Base-by-base conservation (phyloP, 2,329 filamentous ascomycete species). In the Aspergillus hortae region DNA sequence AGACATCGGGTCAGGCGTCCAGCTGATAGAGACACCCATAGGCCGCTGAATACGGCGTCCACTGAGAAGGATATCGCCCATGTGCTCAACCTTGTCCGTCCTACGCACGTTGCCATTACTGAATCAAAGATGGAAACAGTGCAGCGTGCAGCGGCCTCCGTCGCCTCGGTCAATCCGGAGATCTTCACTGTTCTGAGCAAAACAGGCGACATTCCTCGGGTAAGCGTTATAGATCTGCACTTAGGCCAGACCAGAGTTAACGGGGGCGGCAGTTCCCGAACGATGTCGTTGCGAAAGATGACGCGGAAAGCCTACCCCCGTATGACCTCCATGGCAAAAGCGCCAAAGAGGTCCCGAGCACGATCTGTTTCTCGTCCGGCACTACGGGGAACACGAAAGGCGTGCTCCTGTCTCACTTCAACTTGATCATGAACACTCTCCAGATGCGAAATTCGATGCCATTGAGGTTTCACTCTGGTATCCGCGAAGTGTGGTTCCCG, bases 361-460 rank as follows among this genome's bases (percentile, higher is more conserved):
- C 58, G 3, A 59, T 61, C 30, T 61, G 58, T 0, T 95, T 94
- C 68, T 89, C 84, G 48, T 89, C 85, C 10, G 90, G 90, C 12
- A 95, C 90, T 0, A 95, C 90, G 0, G 90, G 90, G 0, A 75
- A 89, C 46, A 89, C 90, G 2, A 95, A 95, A 69, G 90, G 90
- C 9, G 90, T 95, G 14, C 86, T 88, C 79, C 77, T 95, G 23
- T 86, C 83, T 1, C 90, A 95, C 70, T 69, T 74, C 57, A 95
- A 95, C 65, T 82, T 95, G 54, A 82, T 91, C 10, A 74, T 87
- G 53, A 92, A 94, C 66, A 62, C 82, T 7, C 41, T 59, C n/a
- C 51, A 41, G 14, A 53, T 59, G 48, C 59, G 59, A 15, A 54
- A 46, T 17, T 51, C 57, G 2, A 52, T 59, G 48, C 57, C 59